A percentile compares a stretch with the other conserved stretches of the same genome.
Conservation (phyloP, 2,329 filamentous ascomycete genomes). For the Orbilia brochopaga region DNA sequence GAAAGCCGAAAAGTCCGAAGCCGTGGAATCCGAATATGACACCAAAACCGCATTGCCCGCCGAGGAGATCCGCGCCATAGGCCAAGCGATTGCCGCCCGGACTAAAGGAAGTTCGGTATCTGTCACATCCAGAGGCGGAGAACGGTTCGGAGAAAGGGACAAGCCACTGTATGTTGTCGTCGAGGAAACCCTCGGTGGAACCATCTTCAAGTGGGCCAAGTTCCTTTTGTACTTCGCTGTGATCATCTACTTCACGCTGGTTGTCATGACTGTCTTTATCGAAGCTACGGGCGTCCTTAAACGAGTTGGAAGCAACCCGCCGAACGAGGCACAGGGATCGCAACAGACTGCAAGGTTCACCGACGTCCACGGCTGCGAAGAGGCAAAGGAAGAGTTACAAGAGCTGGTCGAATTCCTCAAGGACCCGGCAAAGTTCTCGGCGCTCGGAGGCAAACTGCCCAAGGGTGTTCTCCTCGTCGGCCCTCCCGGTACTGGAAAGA, state of each 20-base stretch:
- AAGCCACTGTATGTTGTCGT: constrained; percentile 95
- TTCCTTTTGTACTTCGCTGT: constrained; percentile 81
- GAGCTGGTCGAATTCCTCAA: constrained; percentile 96
- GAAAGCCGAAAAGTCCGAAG: constrained; percentile 57
- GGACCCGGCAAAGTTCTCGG: constrained; percentile 90
- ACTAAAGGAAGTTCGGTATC: constrained; percentile 71
- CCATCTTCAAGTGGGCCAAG: constrained; percentile 89
- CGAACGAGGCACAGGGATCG: constrained; percentile 87
- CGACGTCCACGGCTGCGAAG: constrained; percentile 96
- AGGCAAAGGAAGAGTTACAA: constrained; percentile 96
- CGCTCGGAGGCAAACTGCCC: constrained; percentile 91
- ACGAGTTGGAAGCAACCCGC: constrained; percentile 73
- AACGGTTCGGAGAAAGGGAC: constrained; percentile 71
- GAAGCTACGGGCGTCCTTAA: constrained; percentile 81
- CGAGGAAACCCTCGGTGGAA: constrained; percentile 80
- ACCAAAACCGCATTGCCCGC: constrained; percentile 60
- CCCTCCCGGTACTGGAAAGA: constrained; percentile 96
- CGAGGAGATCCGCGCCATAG: constrained; percentile 72
- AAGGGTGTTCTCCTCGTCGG: constrained; percentile 96
- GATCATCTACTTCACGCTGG: constrained; percentile 77
- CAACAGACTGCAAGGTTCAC: constrained; percentile 88
- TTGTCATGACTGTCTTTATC: constrained; percentile 79
- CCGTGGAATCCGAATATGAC: constrained; percentile 60
- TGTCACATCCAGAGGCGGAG: constrained; percentile 60
- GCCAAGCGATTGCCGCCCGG: constrained; percentile 78